Evolutionary conservation across 176 grass and related monocot species (phyloP), one percentile per base, ranked within the genome.

Genomic region (Ensete glaucum): DNA sequence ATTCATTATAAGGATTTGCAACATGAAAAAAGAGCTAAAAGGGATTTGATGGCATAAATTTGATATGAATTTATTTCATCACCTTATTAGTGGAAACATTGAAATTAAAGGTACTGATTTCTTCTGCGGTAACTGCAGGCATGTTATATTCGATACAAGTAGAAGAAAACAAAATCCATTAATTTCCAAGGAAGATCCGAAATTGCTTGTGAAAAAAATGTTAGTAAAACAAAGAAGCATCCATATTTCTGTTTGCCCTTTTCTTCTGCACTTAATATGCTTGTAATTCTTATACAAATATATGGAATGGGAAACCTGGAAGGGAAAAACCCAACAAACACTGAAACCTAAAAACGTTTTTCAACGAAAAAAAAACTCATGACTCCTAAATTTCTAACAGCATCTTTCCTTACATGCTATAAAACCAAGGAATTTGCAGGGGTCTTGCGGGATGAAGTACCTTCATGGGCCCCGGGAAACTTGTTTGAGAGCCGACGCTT

Each of bases 401-500:
- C 57, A 60, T 60, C 17, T 60, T 60, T n/a, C 0, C 17, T 60
- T 17, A 2, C 34, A 62, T 20, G 57, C 56, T 73, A 73, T 80
- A 52, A 64, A 52, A 80, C 69, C 1, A 3, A 53, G 23, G 69
- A 9, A 43, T 43, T 43, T 9, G 78, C 54, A 54, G 55, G 68
- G 27, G 53, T 25, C 49, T 64, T 80, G 9, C 69, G 56, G 34
- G 78, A 51, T 76, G 73, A 20, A 53, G 50, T 62, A 64, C 6
- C 57, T 73, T 80, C 78, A 8, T 63, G 68, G 20, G 49, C 26
- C 26, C 56, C 11, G 9, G 53, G 11, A 27, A 60, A 76, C 82
- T 87, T 98, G 86, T 80, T 89, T 3, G 87, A 80, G 20, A 99
- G 85, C 82, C 90, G 82, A 25, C 96, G 80, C 79, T 95, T 95